Base-by-base conservation (phyloP, 805 yeast species). In the Cyberlindnera japonica region DNA sequence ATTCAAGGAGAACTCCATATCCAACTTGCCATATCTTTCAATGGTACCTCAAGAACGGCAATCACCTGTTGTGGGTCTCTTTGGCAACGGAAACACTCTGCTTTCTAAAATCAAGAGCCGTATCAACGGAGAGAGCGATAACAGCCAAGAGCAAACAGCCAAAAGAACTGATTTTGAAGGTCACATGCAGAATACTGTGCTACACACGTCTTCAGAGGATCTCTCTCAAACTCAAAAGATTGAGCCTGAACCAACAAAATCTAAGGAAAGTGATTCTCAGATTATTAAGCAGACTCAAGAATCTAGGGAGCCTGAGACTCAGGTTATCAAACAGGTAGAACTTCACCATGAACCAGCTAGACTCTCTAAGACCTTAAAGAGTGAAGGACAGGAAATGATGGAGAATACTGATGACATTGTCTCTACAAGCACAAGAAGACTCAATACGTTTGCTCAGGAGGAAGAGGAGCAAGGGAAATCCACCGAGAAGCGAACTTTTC, bases 21-120 rank as follows among this genome's bases (percentile, higher is more conserved):
- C 23, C 19, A 30, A 21, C 19, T n/a, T n/a, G n/a, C n/a, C n/a
- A n/a, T n/a, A n/a, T n/a, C n/a, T n/a, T n/a, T n/a, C n/a, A n/a
- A n/a, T n/a, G n/a, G n/a, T n/a, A n/a, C n/a, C n/a, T n/a, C n/a
- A n/a, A n/a, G n/a, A n/a, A n/a, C n/a, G n/a, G n/a, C n/a, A n/a
- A n/a, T n/a, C 24, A 14, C 41, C 35, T 32, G 14, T 16, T 10
- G 36, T 23, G n/a, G 36, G 27, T 19, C 3, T 47, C 12, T 22
- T 37, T 10, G 47, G 42, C 11, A 22, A 42, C 3, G 36, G 23
- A 3, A 27, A 21, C 22, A 42, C 49, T 1, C 23, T 50, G 11
- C 35, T 51, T 2, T 41, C 40, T 16, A 48, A 43, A 29, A 46
- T 51, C 33, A 40, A 21, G 25, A 31, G 45, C 33, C 49, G 56